Evolutionary conservation across 148 eudicot genomes (phyloP), one percentile per base, ranked within the genome.

Genomic region (Arbutus unedo): DNA sequence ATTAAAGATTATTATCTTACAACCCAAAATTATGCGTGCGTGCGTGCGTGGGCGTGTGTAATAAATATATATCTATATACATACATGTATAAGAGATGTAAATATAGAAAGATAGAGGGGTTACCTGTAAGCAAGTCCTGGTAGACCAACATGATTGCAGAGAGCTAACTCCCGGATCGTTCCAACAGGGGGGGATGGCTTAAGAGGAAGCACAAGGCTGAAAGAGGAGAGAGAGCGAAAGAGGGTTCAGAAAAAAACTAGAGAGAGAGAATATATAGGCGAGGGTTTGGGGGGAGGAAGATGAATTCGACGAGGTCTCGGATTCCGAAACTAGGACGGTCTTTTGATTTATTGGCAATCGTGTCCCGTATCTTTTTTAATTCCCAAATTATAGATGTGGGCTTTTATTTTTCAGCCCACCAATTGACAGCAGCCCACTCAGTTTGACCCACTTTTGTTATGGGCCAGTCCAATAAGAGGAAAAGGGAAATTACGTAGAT

Each of bases 101-200:
- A 2, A 1, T 11, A 10, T 4, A 8, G 44, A 18, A 18, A 18
- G 23, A 74, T 2, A 15, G 4, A n/a, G 9, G 7, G 48, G 50
- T 80, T 71, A 82, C 81, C 84, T 38, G 81, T 48, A 19, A 82
- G 71, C 48, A 64, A 76, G 54, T 82, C 84, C 67, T 76, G 80
- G 53, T 82, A 82, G 76, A 82, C 84, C 80, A 82, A 82, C 84
- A 83, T 54, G 55, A 21, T 62, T 62, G 79, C 49, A 49, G 55
- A 50, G 77, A 55, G 49, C 82, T 4, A 25, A 1, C 77, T 41
- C 81, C 44, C 53, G 48, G 71, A 59, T 57, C 70, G 70, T 9
- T 77, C 80, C 70, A 23, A 10, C 70, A 9, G 8, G 10, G 14
- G 18, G 3, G 50, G 45, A 77, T 8, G 10, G 31, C 23, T 31